A percentile compares a stretch with the other conserved stretches of the same genome.
phyloP scores from a whole-genome alignment of 345 rosid genomes.

The Erodium maritimum region DNA sequence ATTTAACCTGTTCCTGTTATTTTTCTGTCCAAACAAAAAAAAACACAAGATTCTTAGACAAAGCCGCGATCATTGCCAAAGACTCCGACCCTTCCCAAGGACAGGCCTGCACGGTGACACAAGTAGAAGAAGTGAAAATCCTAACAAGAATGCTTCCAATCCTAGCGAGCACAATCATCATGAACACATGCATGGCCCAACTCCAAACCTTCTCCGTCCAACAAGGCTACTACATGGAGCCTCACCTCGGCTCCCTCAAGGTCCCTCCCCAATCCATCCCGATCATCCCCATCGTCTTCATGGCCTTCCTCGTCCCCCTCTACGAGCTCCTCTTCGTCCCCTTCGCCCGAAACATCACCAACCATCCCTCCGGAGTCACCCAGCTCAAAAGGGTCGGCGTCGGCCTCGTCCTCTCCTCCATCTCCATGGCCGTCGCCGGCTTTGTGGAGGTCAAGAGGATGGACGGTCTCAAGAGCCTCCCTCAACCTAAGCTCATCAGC shows the following conservation, averaged over 20 bases:
- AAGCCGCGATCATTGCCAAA: slow-evolving; percentile 23
- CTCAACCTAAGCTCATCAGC: slow-evolving; percentile 12
- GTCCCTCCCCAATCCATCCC: slow-evolving; percentile 32
- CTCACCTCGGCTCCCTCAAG: slow-evolving; percentile 17
- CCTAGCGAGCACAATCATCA: slow-evolving; percentile 26
- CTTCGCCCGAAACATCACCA: slow-evolving; percentile 22
- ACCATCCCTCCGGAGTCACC: slow-evolving; percentile 29
- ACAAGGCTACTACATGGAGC: slow-evolving; percentile 31
- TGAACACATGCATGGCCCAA: slow-evolving; percentile 37
- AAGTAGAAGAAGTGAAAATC: slow-evolving; percentile 42
- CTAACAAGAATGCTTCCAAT: slow-evolving; percentile 33
- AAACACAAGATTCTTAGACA: slow-evolving; percentile 37
- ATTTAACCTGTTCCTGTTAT: too few relatives aligned
- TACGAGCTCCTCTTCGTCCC: slow-evolving; percentile 30
- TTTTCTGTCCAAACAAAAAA: too few relatives aligned
- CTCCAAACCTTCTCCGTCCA: slow-evolving; percentile 27
- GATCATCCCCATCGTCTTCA: slow-evolving; percentile 23
- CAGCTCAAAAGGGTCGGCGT: slow-evolving; percentile 32
- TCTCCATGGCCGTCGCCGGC: slow-evolving; percentile 33
- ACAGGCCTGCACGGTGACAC: slow-evolving; percentile 35
- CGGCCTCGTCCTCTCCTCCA: slow-evolving; percentile 29
- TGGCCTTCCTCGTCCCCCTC: slow-evolving; percentile 25
- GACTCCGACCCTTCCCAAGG: slow-evolving; percentile 10
- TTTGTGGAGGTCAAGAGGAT: slow-evolving; percentile 32
- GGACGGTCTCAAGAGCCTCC: slow-evolving; percentile 4